Evolutionary conservation across 768 basidiomycete species (phyloP).

Genomic region (Vararia minispora): DNA sequence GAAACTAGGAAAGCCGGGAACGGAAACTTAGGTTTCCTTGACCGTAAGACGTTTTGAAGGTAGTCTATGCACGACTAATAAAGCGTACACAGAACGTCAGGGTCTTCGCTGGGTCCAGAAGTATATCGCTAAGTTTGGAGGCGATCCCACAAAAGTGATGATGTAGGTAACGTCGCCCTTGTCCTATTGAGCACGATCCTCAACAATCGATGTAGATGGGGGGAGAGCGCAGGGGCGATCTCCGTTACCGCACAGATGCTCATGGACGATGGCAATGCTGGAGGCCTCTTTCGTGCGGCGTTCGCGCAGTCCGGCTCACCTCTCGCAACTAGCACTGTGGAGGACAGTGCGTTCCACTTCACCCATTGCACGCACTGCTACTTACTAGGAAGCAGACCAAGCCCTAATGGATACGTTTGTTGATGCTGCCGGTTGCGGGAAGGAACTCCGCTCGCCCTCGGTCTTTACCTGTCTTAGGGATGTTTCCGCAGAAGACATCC

Average conservation of each 20-base stretch:
- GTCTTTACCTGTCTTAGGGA: no score
- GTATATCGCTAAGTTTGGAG: neutral
- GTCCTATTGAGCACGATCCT: neutral
- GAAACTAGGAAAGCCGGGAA: slow-evolving; percentile 41
- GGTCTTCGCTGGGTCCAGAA: slow-evolving; percentile 3
- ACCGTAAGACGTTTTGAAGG: slow-evolving; percentile 31
- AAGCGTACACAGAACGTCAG: slow-evolving; percentile 2
- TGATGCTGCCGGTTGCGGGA: no score
- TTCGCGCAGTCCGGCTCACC: slow-evolving; percentile 12
- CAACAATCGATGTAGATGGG: slow-evolving; percentile 11
- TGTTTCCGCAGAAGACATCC: no score
- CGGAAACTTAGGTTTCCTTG: slow-evolving; percentile 53
- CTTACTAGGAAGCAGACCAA: no score
- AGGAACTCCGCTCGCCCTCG: no score
- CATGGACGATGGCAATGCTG: slow-evolving; percentile 11
- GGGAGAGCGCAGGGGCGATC: slow-evolving; percentile 15
- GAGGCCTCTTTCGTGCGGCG: slow-evolving; percentile 14
- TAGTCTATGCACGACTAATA: neutral
- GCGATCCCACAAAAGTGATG: neutral
- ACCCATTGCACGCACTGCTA: no score
- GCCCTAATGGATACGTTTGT: no score
- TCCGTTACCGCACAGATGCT: slow-evolving; percentile 15
- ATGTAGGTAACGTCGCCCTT: neutral
- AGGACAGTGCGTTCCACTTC: no score
- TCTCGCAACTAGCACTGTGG: slow-evolving; percentile 3